A percentile compares a stretch with the other conserved stretches of the same genome.
phyloP scores from a whole-genome alignment of 768 basidiomycete species.

The Leccinum sublutescens region DNA sequence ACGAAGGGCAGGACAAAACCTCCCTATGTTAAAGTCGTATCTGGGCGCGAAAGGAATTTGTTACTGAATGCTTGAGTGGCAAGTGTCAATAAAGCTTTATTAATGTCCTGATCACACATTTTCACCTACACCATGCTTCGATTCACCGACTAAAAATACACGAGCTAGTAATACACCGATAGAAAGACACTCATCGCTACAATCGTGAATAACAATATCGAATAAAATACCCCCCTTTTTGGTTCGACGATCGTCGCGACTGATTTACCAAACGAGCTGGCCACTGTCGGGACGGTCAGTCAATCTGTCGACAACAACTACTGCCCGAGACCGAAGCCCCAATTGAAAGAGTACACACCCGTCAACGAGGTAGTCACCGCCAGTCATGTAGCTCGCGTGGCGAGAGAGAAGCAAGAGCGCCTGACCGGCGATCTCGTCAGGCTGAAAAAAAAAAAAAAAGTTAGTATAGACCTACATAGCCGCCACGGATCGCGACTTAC shows the following conservation, averaged over 20 bases:
- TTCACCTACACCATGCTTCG: not conserved
- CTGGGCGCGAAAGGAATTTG: too few species aligned
- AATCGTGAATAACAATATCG: not conserved
- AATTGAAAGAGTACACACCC: slow-evolving; percentile 38
- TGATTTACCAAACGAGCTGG: slow-evolving; percentile 31
- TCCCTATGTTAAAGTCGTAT: too few species aligned
- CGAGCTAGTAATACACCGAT: not conserved
- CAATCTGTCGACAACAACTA: too few species aligned
- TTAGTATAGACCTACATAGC: not conserved
- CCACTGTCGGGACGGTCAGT: slow-evolving; percentile 11
- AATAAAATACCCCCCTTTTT: not conserved
- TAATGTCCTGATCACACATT: too few species aligned
- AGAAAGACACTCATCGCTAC: not conserved
- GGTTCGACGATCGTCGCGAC: not conserved
- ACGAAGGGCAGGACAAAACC: too few species aligned
- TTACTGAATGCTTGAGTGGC: too few species aligned
- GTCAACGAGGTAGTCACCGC: slow-evolving; percentile 54
- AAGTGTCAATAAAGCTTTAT: too few species aligned
- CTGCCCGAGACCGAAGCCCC: too few species aligned
- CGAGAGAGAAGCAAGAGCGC: slow-evolving; percentile 53
- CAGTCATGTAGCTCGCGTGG: slow-evolving; percentile 56
- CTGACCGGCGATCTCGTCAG: slow-evolving; percentile 56
- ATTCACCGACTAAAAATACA: not conserved
- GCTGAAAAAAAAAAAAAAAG: slow-evolving; percentile 29
- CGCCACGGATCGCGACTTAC: slow-evolving; percentile 18